These are phyloP conservation scores for Alternaria atra DNA, from an alignment of 2,329 filamentous ascomycete species.

Conservation along the genomic window DNA sequence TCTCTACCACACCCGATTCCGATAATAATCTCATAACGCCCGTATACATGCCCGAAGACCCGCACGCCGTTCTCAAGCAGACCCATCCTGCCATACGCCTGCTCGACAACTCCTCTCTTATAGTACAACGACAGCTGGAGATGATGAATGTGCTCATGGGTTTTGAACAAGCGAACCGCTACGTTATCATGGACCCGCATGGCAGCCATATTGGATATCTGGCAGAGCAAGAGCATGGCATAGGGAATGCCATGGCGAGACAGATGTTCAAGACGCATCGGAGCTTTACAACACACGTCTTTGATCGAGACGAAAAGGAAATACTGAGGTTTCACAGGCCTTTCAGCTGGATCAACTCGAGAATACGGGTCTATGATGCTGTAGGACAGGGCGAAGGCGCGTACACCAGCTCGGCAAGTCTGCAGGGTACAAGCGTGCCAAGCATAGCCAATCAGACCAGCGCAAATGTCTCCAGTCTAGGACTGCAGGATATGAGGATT, in stretches of 20 bases:
- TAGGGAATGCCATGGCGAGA: constrained; percentile 64
- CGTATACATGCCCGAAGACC: constrained; percentile 69
- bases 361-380: constrained; percentile 55
- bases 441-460: constrained; percentile 57
- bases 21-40: constrained; percentile 65
- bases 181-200: constrained; percentile 70
- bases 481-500: constrained; percentile 67
- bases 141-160: constrained; percentile 73
- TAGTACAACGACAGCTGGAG: constrained; percentile 70
- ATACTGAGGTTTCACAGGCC: constrained; percentile 69
- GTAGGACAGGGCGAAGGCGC: constrained; percentile 29
- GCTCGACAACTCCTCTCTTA: constrained; percentile 68
- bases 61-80: constrained; percentile 65
- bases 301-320: constrained; percentile 68
- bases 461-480: constrained; percentile 63
- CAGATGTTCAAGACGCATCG: constrained; percentile 70
- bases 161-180: constrained; percentile 73
- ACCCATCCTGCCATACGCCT: constrained; percentile 67
- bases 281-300: constrained; percentile 71
- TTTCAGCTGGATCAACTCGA: constrained; percentile 70
- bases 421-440: constrained; percentile 56
- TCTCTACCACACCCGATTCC: constrained; percentile 53
- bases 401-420: constrained; percentile 52
- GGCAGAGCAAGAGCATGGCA: constrained; percentile 68
- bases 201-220: constrained; percentile 72